A percentile compares a stretch with the other conserved stretches of the same genome.
Conservation (phyloP, 345 rosid species). For the Punica granatum region DNA sequence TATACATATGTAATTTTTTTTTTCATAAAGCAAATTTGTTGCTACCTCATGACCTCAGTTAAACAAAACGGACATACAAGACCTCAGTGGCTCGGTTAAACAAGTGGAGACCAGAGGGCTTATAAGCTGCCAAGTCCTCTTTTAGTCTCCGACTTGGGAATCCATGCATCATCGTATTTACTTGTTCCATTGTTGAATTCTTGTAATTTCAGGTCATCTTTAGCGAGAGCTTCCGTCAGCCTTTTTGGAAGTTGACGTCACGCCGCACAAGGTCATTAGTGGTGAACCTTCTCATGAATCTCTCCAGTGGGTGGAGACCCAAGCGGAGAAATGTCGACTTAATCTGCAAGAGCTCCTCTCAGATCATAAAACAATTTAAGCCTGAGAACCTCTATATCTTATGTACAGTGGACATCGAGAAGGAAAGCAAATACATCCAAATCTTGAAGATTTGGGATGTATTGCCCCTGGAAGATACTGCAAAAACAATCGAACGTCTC, state of each 20-base stretch:
- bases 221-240: conserved; percentile 35
- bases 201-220: conserved; percentile 30
- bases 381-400: conserved; percentile 28
- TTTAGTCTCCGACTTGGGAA: too few species aligned
- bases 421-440: too few species aligned
- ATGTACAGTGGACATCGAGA: too few species aligned
- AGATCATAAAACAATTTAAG: conserved; percentile 39
- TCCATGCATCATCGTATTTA: not conserved
- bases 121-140: not conserved
- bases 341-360: conserved; percentile 18
- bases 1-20: too few species aligned
- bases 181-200: not conserved
- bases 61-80: too few species aligned
- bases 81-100: too few species aligned
- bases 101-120: too few species aligned
- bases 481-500: too few species aligned
- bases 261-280: conserved; percentile 14
- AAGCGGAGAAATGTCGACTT: conserved; percentile 22
- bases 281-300: conserved; percentile 24
- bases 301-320: conserved; percentile 51
- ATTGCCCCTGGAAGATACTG: too few species aligned
- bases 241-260: conserved; percentile 37
- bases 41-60: too few species aligned
- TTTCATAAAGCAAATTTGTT: too few species aligned
- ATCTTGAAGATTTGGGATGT: too few species aligned